A percentile compares a stretch with the other conserved stretches of the same genome.
Evolutionary conservation across 2,329 filamentous ascomycete genomes (phyloP).

Genomic region (Phialophora chinensis): DNA sequence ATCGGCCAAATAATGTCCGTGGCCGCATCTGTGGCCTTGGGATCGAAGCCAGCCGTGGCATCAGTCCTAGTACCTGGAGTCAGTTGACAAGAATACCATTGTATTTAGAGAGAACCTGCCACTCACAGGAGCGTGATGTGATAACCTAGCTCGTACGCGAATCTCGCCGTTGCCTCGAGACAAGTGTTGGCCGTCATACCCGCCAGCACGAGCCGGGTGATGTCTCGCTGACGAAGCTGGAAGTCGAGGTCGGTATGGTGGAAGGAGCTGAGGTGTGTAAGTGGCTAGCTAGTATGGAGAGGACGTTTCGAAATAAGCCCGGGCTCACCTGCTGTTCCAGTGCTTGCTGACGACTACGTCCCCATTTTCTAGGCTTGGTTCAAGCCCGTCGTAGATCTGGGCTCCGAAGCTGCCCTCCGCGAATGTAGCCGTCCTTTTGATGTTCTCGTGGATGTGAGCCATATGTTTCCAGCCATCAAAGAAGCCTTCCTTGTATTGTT

Average conservation of each 20-base stretch:
- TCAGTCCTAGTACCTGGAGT: slow-evolving; percentile 1
- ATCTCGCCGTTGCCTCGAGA: slow-evolving; percentile 45
- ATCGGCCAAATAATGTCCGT: slow-evolving; percentile 21
- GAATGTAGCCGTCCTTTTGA: slow-evolving; percentile 38
- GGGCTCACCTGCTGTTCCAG: slow-evolving; percentile 39
- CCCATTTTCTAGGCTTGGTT: slow-evolving; percentile 41
- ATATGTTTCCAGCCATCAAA: slow-evolving; percentile 43
- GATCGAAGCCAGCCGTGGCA: slow-evolving; percentile 18
- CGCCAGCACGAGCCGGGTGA: slow-evolving; percentile 44
- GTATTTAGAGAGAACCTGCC: background rate
- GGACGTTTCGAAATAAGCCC: background rate
- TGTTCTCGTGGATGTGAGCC: slow-evolving; percentile 34
- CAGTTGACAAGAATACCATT: background rate
- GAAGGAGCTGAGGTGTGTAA: slow-evolving; percentile 41
- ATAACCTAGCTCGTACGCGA: slow-evolving; percentile 43
- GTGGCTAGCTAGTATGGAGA: background rate
- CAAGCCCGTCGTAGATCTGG: slow-evolving; percentile 42
- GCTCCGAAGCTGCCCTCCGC: slow-evolving; percentile 43
- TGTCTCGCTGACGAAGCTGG: slow-evolving; percentile 45
- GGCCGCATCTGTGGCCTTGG: slow-evolving; percentile 13
- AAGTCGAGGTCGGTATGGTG: slow-evolving; percentile 47
- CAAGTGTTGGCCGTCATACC: slow-evolving; percentile 46
- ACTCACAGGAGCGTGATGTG: slow-evolving; percentile 16
- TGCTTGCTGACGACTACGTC: slow-evolving; percentile 45
- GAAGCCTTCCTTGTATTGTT: slow-evolving; percentile 40